Evolutionary conservation across 768 basidiomycete species (phyloP).

Genomic region (Cantharellus cinnabarinus): DNA sequence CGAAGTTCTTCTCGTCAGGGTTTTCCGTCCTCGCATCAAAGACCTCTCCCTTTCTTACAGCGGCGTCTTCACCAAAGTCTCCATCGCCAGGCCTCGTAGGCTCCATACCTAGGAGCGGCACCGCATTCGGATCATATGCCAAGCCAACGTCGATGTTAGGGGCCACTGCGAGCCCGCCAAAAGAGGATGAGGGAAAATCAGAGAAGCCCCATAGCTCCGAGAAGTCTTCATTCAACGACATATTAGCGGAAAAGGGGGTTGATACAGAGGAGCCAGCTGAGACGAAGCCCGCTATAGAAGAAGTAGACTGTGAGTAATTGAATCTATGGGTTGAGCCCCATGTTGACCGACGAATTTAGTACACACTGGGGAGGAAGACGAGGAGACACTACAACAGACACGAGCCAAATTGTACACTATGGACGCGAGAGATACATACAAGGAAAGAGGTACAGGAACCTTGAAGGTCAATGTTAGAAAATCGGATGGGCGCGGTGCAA

Average conservation of each 20-base stretch:
- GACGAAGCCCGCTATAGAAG: constrained; percentile 16
- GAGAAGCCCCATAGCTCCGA: background rate
- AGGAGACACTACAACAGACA: constrained; percentile 17
- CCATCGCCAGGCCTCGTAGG: background rate
- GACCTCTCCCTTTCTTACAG: background rate
- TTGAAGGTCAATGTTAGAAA: constrained; percentile 17
- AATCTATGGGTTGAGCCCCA: background rate
- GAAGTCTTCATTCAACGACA: background rate
- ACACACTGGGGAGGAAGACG: constrained; percentile 21
- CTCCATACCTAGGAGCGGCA: background rate
- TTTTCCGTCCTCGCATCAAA: background rate
- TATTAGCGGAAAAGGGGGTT: constrained; percentile 5
- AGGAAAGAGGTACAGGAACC: constrained; percentile 19
- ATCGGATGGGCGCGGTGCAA: constrained; percentile 3
- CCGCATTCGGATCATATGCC: background rate
- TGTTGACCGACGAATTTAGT: constrained; percentile 9
- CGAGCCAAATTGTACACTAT: constrained; percentile 18
- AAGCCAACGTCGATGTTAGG: background rate
- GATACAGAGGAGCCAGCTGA: constrained; percentile 10
- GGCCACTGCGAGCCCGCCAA: background rate
- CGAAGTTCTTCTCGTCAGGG: background rate
- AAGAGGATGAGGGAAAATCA: background rate
- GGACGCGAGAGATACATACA: constrained; percentile 17
- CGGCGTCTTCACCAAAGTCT: background rate
- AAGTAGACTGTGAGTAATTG: constrained; percentile 17